phyloP scores from a whole-genome alignment of 2,329 filamentous ascomycete genomes.

The Chaetomiaceae sp. region DNA sequence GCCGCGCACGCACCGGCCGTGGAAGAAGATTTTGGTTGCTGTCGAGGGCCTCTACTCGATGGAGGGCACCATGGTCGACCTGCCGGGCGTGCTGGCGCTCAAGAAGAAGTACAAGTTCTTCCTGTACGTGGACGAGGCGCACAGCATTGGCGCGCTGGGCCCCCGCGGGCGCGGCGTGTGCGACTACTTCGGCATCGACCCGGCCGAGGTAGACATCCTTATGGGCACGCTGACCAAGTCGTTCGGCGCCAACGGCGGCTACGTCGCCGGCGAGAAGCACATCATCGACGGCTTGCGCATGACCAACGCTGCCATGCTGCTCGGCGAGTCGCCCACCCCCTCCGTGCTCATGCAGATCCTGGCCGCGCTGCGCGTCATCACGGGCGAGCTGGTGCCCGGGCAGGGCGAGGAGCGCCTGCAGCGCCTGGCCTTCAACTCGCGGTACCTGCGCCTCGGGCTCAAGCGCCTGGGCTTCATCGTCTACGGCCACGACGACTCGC shows the following conservation, averaged over 20 bases:
- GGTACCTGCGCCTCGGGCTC: constrained; percentile 93
- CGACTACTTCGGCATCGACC: constrained; percentile 92
- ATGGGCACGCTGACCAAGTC: constrained; percentile 99
- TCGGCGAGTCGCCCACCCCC: constrained; percentile 81
- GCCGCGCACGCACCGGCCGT: constrained; percentile 94
- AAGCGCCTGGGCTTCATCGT: constrained; percentile 97
- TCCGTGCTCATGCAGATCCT: constrained; percentile 88
- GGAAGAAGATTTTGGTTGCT: constrained; percentile 97
- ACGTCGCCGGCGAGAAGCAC: constrained; percentile 80
- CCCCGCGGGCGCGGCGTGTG: constrained; percentile 87
- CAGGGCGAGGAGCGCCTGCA: constrained; percentile 95
- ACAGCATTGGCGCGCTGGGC: constrained; percentile 89
- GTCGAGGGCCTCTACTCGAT: constrained; percentile 98
- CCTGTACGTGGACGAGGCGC: constrained; percentile 92
- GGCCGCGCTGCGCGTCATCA: constrained; percentile 79
- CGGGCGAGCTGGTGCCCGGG: constrained; percentile 77
- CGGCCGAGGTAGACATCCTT: constrained; percentile 81
- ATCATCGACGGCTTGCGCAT: constrained; percentile 88
- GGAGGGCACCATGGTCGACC: constrained; percentile 97
- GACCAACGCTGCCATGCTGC: constrained; percentile 79
- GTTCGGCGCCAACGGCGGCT: constrained; percentile 95
- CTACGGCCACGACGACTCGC: constrained; percentile 95
- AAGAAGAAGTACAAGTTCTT: constrained; percentile 97
- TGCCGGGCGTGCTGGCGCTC: constrained; percentile 79
- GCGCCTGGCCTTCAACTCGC: constrained; percentile 94